Percentiles rank a stretch among this genome's conserved stretches.
phyloP scores from a whole-genome alignment of 75 land plant species.

The Pinus tabuliformis region DNA sequence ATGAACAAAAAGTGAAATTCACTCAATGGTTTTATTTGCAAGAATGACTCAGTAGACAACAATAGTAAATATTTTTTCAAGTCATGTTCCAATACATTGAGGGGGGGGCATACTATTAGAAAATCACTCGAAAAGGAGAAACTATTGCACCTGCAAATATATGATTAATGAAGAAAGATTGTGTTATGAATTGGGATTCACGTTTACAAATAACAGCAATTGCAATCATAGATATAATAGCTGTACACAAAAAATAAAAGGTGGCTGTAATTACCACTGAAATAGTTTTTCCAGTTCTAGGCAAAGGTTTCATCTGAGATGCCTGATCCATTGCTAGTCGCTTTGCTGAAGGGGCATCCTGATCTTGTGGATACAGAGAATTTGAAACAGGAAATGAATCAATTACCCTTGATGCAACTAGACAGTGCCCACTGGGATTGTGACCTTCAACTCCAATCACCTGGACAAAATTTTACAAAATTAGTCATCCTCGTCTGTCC shows the following conservation, averaged over 20 bases:
- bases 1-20: neutral
- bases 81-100: neutral
- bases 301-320: conserved; percentile 7
- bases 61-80: neutral
- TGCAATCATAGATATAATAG: neutral
- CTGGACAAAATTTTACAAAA: conserved; percentile 24
- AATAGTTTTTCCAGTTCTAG: conserved; percentile 12
- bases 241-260: neutral
- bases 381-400: conserved; percentile 29
- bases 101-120: neutral
- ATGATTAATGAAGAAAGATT: neutral
- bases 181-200: neutral
- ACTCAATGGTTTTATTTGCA: neutral
- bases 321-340: conserved; percentile 46
- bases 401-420: conserved; percentile 66
- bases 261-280: conserved; percentile 36
- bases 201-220: neutral
- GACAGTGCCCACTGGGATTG: conserved; percentile 95
- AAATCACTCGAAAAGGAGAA: neutral
- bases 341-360: conserved; percentile 52
- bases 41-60: neutral
- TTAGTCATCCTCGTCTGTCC: neutral
- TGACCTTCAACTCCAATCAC: conserved; percentile 84
- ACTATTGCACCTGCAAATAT: conserved; percentile 1
- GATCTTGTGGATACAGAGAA: conserved; percentile 22